phyloP scores from a whole-genome alignment of 805 yeast genomes.

The Cyberlindnera misumaiensis region DNA sequence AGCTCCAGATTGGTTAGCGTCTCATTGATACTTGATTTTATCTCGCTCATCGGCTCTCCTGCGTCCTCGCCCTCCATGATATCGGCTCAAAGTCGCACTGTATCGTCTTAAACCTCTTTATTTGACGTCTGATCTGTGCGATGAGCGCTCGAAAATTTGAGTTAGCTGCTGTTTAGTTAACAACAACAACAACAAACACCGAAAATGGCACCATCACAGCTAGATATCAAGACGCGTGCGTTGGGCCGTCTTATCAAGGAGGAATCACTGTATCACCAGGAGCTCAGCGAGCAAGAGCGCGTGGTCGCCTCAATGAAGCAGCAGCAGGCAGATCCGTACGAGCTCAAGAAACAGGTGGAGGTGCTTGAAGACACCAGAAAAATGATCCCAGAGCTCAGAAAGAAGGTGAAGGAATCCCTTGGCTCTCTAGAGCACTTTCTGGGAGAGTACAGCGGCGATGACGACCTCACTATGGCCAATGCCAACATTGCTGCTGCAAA shows the following conservation, averaged over 20 bases:
- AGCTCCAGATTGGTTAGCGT: slow-evolving; percentile 5
- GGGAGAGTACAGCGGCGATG: slow-evolving; percentile 29
- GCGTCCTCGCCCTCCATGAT: not conserved
- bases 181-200: not conserved
- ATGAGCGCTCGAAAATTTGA: not conserved
- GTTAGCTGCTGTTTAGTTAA: not conserved
- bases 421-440: slow-evolving; percentile 35
- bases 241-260: slow-evolving; percentile 65
- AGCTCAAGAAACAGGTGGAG: slow-evolving; percentile 48
- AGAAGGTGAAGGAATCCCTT: slow-evolving; percentile 34
- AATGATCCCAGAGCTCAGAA: slow-evolving; percentile 42
- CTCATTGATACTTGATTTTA: slow-evolving; percentile 9
- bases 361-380: slow-evolving; percentile 49
- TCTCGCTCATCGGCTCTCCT: slow-evolving; percentile 10
- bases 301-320: slow-evolving; percentile 41
- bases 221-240: slow-evolving; percentile 68
- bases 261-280: slow-evolving; percentile 51
- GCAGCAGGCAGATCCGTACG: slow-evolving; percentile 53
- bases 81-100: no score
- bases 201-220: slow-evolving; percentile 54
- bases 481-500: slow-evolving; percentile 22
- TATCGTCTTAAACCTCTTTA: no score
- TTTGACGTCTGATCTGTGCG: not conserved
- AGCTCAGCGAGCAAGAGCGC: slow-evolving; percentile 45
- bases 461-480: slow-evolving; percentile 24